phyloP scores from a whole-genome alignment of 1,139 yeast genomes.

The Yamadazyma taylorii region DNA sequence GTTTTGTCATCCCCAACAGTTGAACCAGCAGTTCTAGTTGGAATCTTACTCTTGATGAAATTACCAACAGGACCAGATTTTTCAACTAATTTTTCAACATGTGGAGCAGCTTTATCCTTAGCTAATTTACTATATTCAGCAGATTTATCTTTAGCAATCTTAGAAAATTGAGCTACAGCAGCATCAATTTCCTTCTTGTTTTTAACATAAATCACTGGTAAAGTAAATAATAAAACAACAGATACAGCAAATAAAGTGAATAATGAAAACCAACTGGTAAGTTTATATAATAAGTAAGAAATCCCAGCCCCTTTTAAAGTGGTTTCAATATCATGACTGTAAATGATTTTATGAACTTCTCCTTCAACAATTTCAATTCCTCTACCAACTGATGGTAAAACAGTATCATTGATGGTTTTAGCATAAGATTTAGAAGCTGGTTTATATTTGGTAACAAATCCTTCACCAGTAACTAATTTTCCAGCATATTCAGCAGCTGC shows the following conservation, averaged over 20 bases:
- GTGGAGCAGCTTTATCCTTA: slow-evolving; percentile 54
- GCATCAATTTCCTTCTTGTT: slow-evolving; percentile 84
- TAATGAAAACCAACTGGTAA: slow-evolving; percentile 76
- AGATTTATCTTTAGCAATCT: slow-evolving; percentile 57
- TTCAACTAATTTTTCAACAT: slow-evolving; percentile 44
- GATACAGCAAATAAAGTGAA: slow-evolving; percentile 62
- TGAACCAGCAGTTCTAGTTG: slow-evolving; percentile 72
- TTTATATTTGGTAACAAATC: slow-evolving; percentile 65
- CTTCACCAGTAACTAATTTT: slow-evolving; percentile 65
- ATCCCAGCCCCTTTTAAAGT: slow-evolving; percentile 74
- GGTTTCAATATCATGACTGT: slow-evolving; percentile 63
- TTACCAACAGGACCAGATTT: slow-evolving; percentile 66
- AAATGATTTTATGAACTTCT: slow-evolving; percentile 58
- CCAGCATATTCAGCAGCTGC: slow-evolving; percentile 73
- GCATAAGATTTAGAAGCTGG: slow-evolving; percentile 46
- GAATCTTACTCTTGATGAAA: slow-evolving; percentile 57
- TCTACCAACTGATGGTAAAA: slow-evolving; percentile 47
- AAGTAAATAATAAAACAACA: slow-evolving; percentile 66
- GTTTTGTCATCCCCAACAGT: slow-evolving; percentile 54
- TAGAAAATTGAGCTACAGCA: slow-evolving; percentile 57
- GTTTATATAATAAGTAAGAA: slow-evolving; percentile 63
- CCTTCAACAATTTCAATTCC: slow-evolving; percentile 44
- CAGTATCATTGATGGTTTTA: slow-evolving; percentile 37
- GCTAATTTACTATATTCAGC: slow-evolving; percentile 51
- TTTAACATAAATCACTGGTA: slow-evolving; percentile 71